Conservation (phyloP, 2,329 filamentous ascomycete genomes). For the Pseudopithomyces maydicus region DNA sequence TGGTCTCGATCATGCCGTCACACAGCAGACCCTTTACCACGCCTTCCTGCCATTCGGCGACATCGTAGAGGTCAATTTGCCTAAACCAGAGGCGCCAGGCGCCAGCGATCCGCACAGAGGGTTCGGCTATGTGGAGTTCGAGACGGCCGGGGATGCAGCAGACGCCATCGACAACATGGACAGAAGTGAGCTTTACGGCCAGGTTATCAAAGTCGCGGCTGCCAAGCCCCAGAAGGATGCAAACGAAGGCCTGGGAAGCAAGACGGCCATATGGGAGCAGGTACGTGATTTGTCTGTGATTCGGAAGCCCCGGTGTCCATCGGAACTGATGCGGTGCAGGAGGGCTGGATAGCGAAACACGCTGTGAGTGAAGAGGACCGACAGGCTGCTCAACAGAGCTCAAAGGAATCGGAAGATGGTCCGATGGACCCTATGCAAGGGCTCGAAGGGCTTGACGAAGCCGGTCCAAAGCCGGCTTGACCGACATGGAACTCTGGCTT, state of each 20-base stretch:
- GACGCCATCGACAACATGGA: conserved; percentile 99
- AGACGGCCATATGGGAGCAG: conserved; percentile 96
- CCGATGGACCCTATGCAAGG: conserved; percentile 93
- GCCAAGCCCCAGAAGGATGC: conserved; percentile 91
- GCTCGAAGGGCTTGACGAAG: conserved; percentile 89
- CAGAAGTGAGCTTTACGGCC: conserved; percentile 90
- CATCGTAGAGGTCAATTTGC: conserved; percentile 87
- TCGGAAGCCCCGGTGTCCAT: conserved; percentile 3
- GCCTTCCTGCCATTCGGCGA: conserved; percentile 98
- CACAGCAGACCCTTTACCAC: conserved; percentile 75
- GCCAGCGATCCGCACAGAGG: conserved; percentile 81
- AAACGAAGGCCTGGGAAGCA: conserved; percentile 87
- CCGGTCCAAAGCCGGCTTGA: conserved; percentile 82
- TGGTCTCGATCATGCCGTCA: conserved; percentile 81
- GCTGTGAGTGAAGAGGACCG: conserved; percentile 82
- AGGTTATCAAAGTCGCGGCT: conserved; percentile 86
- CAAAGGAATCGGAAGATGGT: conserved; percentile 57
- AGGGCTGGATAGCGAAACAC: conserved; percentile 90
- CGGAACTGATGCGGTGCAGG: conserved; percentile 62
- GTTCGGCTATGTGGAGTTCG: conserved; percentile 96
- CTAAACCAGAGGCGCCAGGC: conserved; percentile 83
- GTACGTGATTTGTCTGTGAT: conserved; percentile 56
- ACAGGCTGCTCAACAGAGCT: conserved; percentile 61
- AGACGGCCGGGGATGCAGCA: conserved; percentile 80
- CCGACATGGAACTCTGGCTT: neutral